Evolutionary conservation across 1,284 basidiomycete genomes (phyloP).

Genomic region (Leccinum huronense): DNA sequence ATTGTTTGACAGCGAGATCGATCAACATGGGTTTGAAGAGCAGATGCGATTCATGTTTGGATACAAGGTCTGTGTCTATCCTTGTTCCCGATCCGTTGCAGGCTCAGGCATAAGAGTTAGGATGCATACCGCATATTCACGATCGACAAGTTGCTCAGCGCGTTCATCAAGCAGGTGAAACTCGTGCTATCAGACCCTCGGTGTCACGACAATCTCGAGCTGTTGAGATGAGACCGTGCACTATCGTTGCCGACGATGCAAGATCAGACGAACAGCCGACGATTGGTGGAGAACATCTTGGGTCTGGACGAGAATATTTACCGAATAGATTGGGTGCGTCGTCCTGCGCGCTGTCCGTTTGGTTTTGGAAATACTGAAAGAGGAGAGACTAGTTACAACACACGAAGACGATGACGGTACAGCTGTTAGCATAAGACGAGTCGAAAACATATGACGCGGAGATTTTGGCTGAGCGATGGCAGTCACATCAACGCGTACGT

Average conservation of each 20-base stretch:
- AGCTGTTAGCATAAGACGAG: slow-evolving; percentile 89
- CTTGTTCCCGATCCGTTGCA: background rate
- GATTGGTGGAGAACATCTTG: slow-evolving; percentile 79
- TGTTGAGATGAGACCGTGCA: slow-evolving; percentile 77
- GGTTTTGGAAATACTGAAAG: slow-evolving; percentile 10
- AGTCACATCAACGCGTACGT: slow-evolving; percentile 88
- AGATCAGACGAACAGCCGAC: slow-evolving; percentile 82
- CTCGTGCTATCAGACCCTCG: slow-evolving; percentile 75
- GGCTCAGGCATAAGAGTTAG: slow-evolving; percentile 35
- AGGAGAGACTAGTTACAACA: slow-evolving; percentile 57
- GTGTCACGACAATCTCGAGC: slow-evolving; percentile 80
- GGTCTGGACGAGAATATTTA: slow-evolving; percentile 91
- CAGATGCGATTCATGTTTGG: slow-evolving; percentile 91
- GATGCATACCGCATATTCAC: slow-evolving; percentile 86
- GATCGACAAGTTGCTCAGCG: slow-evolving; percentile 87
- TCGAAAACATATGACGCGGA: slow-evolving; percentile 83
- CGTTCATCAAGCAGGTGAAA: slow-evolving; percentile 89
- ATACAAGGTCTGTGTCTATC: slow-evolving; percentile 49
- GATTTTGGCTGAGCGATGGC: slow-evolving; percentile 81
- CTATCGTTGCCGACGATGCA: slow-evolving; percentile 64
- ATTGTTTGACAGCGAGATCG: slow-evolving; percentile 90
- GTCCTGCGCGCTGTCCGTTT: background rate
- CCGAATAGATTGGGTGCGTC: slow-evolving; percentile 85
- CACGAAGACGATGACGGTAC: slow-evolving; percentile 73
- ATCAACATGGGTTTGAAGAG: slow-evolving; percentile 86